Base-by-base conservation (phyloP, 305 asterid species). In the Fraxinus sp. region DNA sequence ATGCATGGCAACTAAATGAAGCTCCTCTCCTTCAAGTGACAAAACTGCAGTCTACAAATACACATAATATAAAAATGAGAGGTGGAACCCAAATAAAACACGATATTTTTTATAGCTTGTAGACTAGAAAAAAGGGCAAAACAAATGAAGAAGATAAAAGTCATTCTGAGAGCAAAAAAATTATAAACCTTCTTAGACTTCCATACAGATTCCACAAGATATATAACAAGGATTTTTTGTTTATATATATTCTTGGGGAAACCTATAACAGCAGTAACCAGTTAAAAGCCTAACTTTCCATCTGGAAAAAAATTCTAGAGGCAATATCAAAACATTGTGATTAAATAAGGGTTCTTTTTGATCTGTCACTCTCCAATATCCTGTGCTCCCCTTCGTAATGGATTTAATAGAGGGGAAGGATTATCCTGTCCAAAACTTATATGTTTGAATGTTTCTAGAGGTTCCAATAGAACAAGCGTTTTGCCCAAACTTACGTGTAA, bases 1-100 rank as follows among this genome's bases (percentile, higher is more conserved):
- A 84, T 91, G 97, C 97, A 94, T 93, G 79, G 99, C 97, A 85
- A 95, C 98, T 89, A 95, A 94, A 83, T 95, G 98, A 86, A 94
- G 87, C 86, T 94, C 98, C 83, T 87, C 88, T 76, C 87, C 92
- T 79, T 94, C 97, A 84, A 90, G 83, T 77, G 92, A 87, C 87
- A 94, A 88, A 77, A 94, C 91, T 72, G 99, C 99, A 37, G 97
- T 88, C 99, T 97, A 89, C 84, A 83, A 71, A 81, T 49, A 77
- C 36, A 78, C 3, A 83, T 32, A 66, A 78, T 72, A n/a, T n/a
- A 84, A 66, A 46, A 70, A 73, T 33, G 64, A 80, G 80, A 36
- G 14, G 24, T 49, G 79, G 74, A 44, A 81, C 73, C 4, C 44
- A 82, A 78, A 81, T 49, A 49, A 74, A 24, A 76, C 18, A 32